A percentile compares a stretch with the other conserved stretches of the same genome.
These are phyloP conservation scores for Sugiyamaella sp. DNA, from an alignment of 1,139 yeast genomes.

Conservation along the genomic window DNA sequence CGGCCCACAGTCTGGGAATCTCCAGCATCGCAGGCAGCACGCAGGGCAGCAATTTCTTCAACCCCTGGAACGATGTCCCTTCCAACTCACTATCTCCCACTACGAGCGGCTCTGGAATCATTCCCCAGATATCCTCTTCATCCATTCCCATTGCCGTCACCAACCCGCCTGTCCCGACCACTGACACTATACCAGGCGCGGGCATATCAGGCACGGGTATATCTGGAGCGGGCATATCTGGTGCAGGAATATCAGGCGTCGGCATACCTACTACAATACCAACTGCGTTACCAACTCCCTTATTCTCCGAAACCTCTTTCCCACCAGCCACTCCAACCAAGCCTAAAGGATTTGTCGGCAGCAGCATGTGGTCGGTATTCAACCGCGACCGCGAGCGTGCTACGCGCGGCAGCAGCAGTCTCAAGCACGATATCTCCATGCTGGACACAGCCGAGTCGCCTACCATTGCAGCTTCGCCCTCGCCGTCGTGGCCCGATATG, in stretches of 20 bases:
- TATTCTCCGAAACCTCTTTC: constrained; percentile 2
- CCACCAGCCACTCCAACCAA: constrained; percentile 7
- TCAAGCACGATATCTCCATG: constrained; percentile 12
- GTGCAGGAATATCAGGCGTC: too few relatives aligned
- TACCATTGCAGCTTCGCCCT: neutral
- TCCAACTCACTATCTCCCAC: neutral
- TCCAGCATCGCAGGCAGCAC: constrained; percentile 11
- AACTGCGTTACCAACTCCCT: neutral
- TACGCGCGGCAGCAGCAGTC: constrained; percentile 2
- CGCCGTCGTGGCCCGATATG: constrained; percentile 21
- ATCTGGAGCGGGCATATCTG: too few relatives aligned
- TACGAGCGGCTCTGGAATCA: constrained; percentile 7
- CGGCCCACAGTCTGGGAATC: constrained; percentile 26
- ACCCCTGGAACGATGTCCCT: constrained; percentile 32
- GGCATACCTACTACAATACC: neutral
- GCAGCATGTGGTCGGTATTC: constrained; percentile 22
- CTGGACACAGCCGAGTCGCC: constrained; percentile 11
- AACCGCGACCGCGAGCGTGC: constrained; percentile 17
- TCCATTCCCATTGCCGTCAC: constrained; percentile 1
- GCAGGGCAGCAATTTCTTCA: constrained; percentile 27
- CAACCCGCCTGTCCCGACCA: neutral
- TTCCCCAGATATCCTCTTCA: neutral
- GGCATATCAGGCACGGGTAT: too few relatives aligned
- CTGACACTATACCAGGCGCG: neutral
- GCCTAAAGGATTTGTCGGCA: constrained; percentile 18